Conservation (phyloP, 176 grass and related monocot species). For the Phragmites australis region DNA sequence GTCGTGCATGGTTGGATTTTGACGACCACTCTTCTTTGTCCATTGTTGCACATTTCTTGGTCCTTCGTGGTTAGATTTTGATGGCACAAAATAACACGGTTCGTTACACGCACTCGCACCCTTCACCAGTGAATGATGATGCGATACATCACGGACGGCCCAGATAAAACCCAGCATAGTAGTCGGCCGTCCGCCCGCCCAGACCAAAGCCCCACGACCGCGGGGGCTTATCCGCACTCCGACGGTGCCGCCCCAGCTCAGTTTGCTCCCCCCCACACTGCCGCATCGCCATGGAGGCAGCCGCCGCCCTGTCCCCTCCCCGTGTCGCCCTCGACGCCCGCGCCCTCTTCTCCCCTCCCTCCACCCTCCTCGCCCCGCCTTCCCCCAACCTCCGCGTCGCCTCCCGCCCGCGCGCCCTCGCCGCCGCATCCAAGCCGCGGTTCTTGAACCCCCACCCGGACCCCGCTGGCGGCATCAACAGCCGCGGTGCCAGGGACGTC, state of each 20-base stretch:
- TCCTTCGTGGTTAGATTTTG: no score
- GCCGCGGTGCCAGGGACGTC: slow-evolving; percentile 39
- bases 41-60: no score
- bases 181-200: not conserved
- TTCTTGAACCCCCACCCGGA: slow-evolving; percentile 47
- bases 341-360: slow-evolving; percentile 36
- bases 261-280: not conserved
- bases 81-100: no score
- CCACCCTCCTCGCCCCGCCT: not conserved
- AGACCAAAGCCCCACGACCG: not conserved
- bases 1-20: no score
- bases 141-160: not conserved
- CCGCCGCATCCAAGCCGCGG: slow-evolving; percentile 13
- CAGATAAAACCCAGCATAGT: not conserved
- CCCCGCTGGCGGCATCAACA: slow-evolving; percentile 8
- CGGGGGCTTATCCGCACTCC: slow-evolving; percentile 49
- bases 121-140: no score
- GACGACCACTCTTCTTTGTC: no score
- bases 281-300: slow-evolving; percentile 48
- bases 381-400: slow-evolving; percentile 42
- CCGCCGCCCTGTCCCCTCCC: slow-evolving; percentile 37
- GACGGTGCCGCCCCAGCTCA: slow-evolving; percentile 6
- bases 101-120: no score
- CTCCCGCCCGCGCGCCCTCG: slow-evolving; percentile 21
- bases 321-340: slow-evolving; percentile 38